Percentiles rank a stretch among this genome's conserved stretches.
Conservation (phyloP, 106 monocot genomes). For the Platanthera guangdongensis region DNA sequence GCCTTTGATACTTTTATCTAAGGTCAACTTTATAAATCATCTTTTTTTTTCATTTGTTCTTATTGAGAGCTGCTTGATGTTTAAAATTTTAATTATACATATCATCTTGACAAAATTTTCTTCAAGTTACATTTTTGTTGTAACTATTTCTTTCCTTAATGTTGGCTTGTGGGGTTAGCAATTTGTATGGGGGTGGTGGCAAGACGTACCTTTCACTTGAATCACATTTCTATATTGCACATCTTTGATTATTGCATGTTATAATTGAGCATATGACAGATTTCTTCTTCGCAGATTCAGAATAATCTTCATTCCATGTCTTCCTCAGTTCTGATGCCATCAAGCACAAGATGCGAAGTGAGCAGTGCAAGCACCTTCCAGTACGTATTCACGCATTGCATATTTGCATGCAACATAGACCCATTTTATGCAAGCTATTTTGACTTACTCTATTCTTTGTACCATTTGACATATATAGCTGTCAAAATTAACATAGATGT, state of each 20-base stretch:
- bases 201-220: background rate
- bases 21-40: too few species aligned
- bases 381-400: constrained; percentile 1
- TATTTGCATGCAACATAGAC: background rate
- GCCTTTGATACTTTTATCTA: too few species aligned
- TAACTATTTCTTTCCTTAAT: too few species aligned
- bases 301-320: constrained; percentile 1
- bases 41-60: too few species aligned
- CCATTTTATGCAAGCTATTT: background rate
- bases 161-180: too few species aligned
- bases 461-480: background rate
- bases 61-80: too few species aligned
- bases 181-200: background rate
- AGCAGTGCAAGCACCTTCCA: background rate
- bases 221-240: background rate
- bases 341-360: background rate
- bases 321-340: background rate
- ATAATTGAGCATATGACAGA: background rate
- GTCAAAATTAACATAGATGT: too few species aligned
- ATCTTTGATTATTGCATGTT: background rate
- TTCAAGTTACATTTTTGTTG: too few species aligned
- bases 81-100: too few species aligned
- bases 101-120: too few species aligned
- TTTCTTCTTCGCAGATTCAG: background rate
- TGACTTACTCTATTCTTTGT: background rate